A percentile compares a stretch with the other conserved stretches of the same genome.
Conservation (phyloP, 2,329 filamentous ascomycete genomes). For the Phaeosphaeria sp. region DNA sequence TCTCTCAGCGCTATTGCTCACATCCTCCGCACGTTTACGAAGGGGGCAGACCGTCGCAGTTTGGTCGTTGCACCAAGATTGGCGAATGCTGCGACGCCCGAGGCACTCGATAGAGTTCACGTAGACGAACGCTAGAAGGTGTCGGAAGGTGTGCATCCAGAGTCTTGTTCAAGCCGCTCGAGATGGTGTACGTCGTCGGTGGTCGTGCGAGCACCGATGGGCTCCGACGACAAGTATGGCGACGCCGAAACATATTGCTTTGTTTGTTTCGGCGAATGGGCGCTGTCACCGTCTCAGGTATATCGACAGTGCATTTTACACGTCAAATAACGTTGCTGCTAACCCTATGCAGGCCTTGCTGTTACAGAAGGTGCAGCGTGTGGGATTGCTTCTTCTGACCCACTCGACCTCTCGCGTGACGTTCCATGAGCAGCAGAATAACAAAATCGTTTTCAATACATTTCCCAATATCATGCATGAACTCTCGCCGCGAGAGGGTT, state of each 20-base stretch:
- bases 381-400: not conserved
- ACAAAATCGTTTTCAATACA: constrained; percentile 4
- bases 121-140: constrained; percentile 3
- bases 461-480: not conserved
- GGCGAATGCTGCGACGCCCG: not conserved
- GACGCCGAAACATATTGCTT: constrained; percentile 10
- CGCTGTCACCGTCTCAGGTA: constrained; percentile 31
- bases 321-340: constrained; percentile 22
- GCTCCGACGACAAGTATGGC: constrained; percentile 18
- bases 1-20: not conserved
- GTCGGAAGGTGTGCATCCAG: not conserved
- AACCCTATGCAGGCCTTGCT: constrained; percentile 13
- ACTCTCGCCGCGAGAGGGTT: constrained; percentile 22
- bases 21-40: not conserved
- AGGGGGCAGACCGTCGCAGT: not conserved
- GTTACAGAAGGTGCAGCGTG: constrained; percentile 21
- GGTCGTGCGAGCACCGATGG: no score
- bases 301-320: constrained; percentile 14
- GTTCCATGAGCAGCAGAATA: no score
- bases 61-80: not conserved
- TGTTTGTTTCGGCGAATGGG: constrained; percentile 15
- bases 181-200: no score
- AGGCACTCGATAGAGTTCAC: not conserved
- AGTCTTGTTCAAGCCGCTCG: no score
- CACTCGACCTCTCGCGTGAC: no score